A percentile compares a stretch with the other conserved stretches of the same genome.
These are phyloP conservation scores for Diaporthe batatas DNA, from an alignment of 2,329 filamentous ascomycete genomes.

Conservation along the genomic window DNA sequence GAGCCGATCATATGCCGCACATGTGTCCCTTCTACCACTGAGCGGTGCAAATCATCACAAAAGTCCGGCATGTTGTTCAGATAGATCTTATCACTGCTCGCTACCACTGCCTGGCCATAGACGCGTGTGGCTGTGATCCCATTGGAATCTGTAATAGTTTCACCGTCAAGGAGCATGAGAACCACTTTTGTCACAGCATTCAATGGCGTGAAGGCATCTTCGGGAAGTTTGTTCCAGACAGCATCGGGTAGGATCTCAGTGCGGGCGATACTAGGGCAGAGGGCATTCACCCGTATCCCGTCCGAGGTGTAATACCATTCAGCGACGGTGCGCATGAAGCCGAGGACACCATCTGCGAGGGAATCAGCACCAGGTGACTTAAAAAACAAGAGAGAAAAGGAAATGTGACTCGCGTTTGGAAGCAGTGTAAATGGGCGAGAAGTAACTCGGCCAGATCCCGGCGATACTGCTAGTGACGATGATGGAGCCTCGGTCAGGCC, in stretches of 20 bases:
- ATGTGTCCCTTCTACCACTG: not conserved
- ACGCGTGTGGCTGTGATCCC: not conserved
- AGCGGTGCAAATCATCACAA: not conserved
- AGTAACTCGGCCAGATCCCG: conserved; percentile 37
- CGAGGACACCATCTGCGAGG: conserved; percentile 14
- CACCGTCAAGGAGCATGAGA: conserved; percentile 18
- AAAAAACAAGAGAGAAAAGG: not conserved
- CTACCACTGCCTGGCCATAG: conserved; percentile 24
- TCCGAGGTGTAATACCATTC: conserved; percentile 11
- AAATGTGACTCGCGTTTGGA: conserved; percentile 25
- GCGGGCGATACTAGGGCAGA: conserved; percentile 23
- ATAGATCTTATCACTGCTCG: conserved; percentile 30
- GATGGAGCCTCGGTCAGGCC: conserved; percentile 25
- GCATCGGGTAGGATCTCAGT: conserved; percentile 17
- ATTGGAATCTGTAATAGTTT: conserved; percentile 17
- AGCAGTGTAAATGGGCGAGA: conserved; percentile 36
- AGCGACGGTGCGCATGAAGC: conserved; percentile 28
- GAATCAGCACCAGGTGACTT: not conserved
- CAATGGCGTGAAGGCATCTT: conserved; percentile 16
- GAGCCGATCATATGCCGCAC: not conserved
- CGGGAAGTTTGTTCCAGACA: conserved; percentile 24
- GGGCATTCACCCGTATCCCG: conserved; percentile 31
- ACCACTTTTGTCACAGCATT: conserved; percentile 6
- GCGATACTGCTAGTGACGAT: conserved; percentile 36
- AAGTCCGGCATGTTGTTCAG: conserved; percentile 11